phyloP scores from a whole-genome alignment of 257 asterid species.

The Solanum chilense region DNA sequence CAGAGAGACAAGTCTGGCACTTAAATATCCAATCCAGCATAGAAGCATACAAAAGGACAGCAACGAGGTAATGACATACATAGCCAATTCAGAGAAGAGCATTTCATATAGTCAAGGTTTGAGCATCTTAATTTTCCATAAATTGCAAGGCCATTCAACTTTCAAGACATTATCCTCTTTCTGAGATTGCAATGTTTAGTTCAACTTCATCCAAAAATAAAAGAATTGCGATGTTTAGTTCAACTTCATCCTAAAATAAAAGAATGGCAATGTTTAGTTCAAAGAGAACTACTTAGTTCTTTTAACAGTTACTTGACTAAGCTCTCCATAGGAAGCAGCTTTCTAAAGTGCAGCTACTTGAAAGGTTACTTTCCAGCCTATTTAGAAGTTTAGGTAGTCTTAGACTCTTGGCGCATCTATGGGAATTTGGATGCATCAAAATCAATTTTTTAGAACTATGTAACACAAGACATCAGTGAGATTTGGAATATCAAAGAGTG shows the following conservation, averaged over 20 bases:
- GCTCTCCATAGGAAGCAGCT: background rate
- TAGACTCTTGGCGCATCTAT: background rate
- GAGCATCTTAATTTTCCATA: background rate
- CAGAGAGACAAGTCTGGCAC: background rate
- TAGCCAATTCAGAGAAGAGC: background rate
- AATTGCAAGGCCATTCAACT: background rate
- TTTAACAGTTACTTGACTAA: background rate
- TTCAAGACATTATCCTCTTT: background rate
- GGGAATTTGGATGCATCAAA: background rate
- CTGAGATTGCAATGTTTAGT: background rate
- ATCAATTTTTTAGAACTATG: background rate
- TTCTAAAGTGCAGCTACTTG: background rate
- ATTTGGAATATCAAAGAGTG: background rate
- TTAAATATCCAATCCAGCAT: background rate
- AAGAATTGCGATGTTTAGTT: background rate
- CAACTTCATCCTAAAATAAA: background rate
- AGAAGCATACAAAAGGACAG: background rate
- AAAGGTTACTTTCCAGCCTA: background rate
- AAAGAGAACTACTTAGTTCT: background rate
- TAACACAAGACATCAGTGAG: background rate
- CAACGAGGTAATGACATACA: background rate
- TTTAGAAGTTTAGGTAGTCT: background rate
- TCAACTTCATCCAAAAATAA: background rate
- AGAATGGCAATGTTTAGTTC: background rate
- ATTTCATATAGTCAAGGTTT: background rate